phyloP scores from a whole-genome alignment of 371 early-diverging fungal genomes.

The Haplosporangium sp. region DNA sequence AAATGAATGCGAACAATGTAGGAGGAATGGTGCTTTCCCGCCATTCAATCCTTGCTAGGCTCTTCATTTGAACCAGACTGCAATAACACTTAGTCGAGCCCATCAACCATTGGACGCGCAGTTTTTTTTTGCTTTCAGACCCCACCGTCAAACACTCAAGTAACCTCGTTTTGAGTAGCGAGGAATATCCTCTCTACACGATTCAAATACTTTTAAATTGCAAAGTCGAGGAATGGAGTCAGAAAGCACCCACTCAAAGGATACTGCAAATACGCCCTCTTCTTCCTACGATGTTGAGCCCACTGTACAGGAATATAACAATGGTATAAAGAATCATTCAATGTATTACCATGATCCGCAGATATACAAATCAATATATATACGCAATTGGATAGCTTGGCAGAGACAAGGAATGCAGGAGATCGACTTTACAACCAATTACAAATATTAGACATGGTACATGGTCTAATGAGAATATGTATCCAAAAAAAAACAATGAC shows the following conservation, averaged over 20 bases:
- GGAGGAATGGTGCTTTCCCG: background rate
- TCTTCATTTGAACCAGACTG: background rate
- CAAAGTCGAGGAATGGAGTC: constrained; percentile 14
- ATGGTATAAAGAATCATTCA: background rate
- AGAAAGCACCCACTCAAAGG: background rate
- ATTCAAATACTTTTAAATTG: background rate
- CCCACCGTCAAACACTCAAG: background rate
- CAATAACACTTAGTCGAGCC: background rate
- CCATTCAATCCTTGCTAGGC: background rate
- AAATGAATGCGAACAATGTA: too few species aligned
- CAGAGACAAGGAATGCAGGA: background rate
- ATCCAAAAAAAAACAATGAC: background rate
- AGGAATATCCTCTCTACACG: background rate
- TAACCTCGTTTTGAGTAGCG: background rate
- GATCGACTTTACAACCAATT: background rate
- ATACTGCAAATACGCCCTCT: constrained; percentile 3
- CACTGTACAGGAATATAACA: background rate
- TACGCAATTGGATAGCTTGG: background rate
- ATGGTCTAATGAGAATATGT: background rate
- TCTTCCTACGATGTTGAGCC: constrained; percentile 1
- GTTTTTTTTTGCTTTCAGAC: background rate
- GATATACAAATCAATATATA: background rate
- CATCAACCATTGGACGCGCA: background rate
- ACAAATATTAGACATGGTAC: background rate
- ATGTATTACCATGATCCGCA: background rate